Percentiles rank a stretch among this genome's conserved stretches.
Evolutionary conservation across 495 filamentous ascomycete genomes (phyloP).

Genomic region (Podospora didyma): DNA sequence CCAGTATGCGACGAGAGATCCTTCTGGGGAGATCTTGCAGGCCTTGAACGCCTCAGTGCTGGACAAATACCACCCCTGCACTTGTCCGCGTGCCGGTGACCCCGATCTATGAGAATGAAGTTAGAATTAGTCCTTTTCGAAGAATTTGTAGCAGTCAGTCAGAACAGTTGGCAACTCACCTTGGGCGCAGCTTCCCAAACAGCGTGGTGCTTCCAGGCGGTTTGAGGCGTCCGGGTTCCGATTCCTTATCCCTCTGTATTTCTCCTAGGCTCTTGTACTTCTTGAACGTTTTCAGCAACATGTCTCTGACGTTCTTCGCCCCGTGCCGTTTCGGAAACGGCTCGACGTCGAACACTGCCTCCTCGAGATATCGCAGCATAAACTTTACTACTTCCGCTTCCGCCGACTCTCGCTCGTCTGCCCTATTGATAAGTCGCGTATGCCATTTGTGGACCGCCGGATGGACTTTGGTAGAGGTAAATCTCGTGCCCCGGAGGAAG

Average conservation of each 20-base stretch:
- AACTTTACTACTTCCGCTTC: constrained; percentile 21
- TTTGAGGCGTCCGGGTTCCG: neutral
- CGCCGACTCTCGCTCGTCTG: constrained; percentile 10
- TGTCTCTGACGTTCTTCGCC: constrained; percentile 12
- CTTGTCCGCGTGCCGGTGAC: neutral
- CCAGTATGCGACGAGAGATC: constrained; percentile 30
- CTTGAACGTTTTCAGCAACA: constrained; percentile 7
- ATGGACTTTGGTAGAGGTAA: constrained; percentile 15
- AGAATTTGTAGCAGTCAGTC: neutral
- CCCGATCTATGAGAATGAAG: neutral
- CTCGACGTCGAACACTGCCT: constrained; percentile 15
- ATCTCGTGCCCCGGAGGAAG: constrained; percentile 18
- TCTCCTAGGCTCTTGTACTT: constrained; percentile 1
- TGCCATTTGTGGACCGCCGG: constrained; percentile 27
- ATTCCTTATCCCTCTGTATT: neutral
- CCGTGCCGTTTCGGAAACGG: constrained; percentile 6
- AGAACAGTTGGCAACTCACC: constrained; percentile 1
- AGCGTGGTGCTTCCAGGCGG: neutral
- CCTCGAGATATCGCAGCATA: constrained; percentile 19
- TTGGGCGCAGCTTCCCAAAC: neutral
- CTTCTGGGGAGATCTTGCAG: constrained; percentile 27
- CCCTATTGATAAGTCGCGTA: constrained; percentile 18
- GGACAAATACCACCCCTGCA: constrained; percentile 11
- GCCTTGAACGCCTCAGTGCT: constrained; percentile 17
- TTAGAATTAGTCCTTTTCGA: neutral